phyloP scores from a whole-genome alignment of 495 filamentous ascomycete species.

The Penicillium coprophilum region DNA sequence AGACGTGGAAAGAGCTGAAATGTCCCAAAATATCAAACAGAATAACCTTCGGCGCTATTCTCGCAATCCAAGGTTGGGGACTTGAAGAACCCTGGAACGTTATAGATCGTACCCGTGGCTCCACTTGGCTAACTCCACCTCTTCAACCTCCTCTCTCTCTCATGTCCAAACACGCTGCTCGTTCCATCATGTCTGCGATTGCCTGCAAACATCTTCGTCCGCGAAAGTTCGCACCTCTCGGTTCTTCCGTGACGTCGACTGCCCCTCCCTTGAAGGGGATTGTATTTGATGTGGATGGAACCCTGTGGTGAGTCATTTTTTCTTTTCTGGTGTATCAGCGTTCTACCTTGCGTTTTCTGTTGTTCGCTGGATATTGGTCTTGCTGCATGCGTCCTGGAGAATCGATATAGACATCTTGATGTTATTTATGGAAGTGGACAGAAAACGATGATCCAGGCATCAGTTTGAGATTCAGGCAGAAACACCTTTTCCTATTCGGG shows the following conservation, averaged over 20 bases:
- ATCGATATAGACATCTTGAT: neutral
- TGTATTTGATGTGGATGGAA: constrained; percentile 95
- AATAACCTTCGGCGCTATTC: too few species aligned
- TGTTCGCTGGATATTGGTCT: neutral
- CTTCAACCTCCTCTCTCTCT: constrained; percentile 7
- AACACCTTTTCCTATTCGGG: neutral
- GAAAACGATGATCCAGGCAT: constrained; percentile 2
- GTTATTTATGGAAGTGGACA: neutral
- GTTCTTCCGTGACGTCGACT: constrained; percentile 32
- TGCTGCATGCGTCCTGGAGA: neutral
- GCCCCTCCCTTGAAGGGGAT: constrained; percentile 71
- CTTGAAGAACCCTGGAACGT: too few species aligned
- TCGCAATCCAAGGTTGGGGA: too few species aligned
- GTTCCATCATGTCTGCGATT: constrained; percentile 30
- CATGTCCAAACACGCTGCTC: constrained; percentile 7
- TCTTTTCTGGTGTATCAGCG: neutral
- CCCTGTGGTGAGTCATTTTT: constrained; percentile 69
- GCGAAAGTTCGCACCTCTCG: constrained; percentile 57
- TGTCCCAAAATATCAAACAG: too few species aligned
- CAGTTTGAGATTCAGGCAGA: constrained; percentile 2
- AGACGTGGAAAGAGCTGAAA: too few species aligned
- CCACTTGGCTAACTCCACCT: constrained; percentile 9
- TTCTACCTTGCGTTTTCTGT: neutral
- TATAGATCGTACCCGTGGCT: constrained; percentile 7
- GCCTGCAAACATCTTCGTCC: constrained; percentile 35